These are phyloP conservation scores for Botrytis aclada DNA, from an alignment of 2,329 filamentous ascomycete genomes.

Conservation along the genomic window DNA sequence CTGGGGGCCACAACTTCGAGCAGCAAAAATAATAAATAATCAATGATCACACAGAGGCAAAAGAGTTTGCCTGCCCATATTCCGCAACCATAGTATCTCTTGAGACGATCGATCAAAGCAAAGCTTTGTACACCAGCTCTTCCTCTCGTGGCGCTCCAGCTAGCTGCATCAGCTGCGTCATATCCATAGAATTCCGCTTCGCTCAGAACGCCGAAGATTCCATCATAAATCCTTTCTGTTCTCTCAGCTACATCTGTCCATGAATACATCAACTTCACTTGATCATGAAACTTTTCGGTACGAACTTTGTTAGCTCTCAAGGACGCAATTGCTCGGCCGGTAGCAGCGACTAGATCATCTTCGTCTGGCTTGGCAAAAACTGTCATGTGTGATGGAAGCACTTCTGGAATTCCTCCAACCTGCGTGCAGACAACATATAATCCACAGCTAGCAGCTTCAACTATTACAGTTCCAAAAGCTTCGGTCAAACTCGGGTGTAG, in stretches of 20 bases:
- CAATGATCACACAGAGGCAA: slow-evolving; percentile 88
- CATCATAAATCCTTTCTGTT: slow-evolving; percentile 92
- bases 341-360: slow-evolving; percentile 87
- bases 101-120: slow-evolving; percentile 88
- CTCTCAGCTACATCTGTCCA: slow-evolving; percentile 94
- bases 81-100: slow-evolving; percentile 95
- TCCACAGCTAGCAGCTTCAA: slow-evolving; percentile 93
- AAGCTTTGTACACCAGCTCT: slow-evolving; percentile 75
- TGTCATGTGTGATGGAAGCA: slow-evolving; percentile 94
- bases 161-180: slow-evolving; percentile 57
- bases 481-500: slow-evolving; percentile 93
- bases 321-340: slow-evolving; percentile 81
- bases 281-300: slow-evolving; percentile 92
- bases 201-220: slow-evolving; percentile 80
- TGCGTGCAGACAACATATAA: slow-evolving; percentile 95
- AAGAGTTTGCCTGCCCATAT: slow-evolving; percentile 99
- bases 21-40: slow-evolving; percentile 86
- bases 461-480: slow-evolving; percentile 95
- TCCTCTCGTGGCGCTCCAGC: slow-evolving; percentile 69
- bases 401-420: slow-evolving; percentile 94
- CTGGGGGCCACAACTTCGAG: slow-evolving; percentile 85
- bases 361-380: slow-evolving; percentile 96
- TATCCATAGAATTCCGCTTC: slow-evolving; percentile 88
- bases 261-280: slow-evolving; percentile 98
- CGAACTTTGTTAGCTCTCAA: slow-evolving; percentile 82